A percentile compares a stretch with the other conserved stretches of the same genome.
Evolutionary conservation across 164 flowering plant species (phyloP).

Genomic region (Paratinospora sagittata): DNA sequence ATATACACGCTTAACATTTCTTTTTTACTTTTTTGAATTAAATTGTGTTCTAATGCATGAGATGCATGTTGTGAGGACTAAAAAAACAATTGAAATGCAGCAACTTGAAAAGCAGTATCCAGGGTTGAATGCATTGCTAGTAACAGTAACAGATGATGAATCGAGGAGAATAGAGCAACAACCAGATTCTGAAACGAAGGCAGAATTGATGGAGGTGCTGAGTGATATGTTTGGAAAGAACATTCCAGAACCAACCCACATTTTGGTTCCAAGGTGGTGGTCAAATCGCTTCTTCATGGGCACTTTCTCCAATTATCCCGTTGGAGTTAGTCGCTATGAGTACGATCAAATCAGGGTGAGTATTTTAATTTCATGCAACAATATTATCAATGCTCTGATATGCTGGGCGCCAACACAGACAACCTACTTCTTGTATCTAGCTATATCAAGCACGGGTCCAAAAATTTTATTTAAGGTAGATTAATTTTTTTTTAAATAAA

Average conservation of each 20-base stretch:
- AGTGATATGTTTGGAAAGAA: conserved; percentile 41
- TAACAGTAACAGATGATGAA: conserved; percentile 40
- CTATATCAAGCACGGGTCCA: too few species aligned
- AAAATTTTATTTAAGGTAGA: too few species aligned
- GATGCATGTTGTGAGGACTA: too few species aligned
- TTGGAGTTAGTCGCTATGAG: conserved; percentile 25
- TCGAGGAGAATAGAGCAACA: conserved; percentile 42
- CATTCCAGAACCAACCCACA: conserved; percentile 37
- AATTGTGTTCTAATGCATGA: too few species aligned
- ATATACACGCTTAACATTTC: too few species aligned
- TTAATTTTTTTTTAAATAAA: too few species aligned
- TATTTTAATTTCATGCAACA: not conserved
- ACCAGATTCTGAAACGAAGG: conserved; percentile 30
- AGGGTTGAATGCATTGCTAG: conserved; percentile 36
- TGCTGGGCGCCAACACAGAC: too few species aligned
- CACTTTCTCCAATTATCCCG: conserved; percentile 41
- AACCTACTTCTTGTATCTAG: too few species aligned
- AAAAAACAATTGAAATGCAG: conserved; percentile 13
- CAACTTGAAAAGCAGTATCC: conserved; percentile 39
- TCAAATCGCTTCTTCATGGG: conserved; percentile 37
- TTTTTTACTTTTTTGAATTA: too few species aligned
- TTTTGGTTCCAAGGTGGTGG: conserved; percentile 44
- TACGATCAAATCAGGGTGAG: conserved; percentile 34
- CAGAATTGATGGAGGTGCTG: conserved; percentile 39
- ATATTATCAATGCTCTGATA: too few species aligned